A percentile compares a stretch with the other conserved stretches of the same genome.
Conservation (phyloP, 1,139 yeast species). For the Pichia sp. region DNA sequence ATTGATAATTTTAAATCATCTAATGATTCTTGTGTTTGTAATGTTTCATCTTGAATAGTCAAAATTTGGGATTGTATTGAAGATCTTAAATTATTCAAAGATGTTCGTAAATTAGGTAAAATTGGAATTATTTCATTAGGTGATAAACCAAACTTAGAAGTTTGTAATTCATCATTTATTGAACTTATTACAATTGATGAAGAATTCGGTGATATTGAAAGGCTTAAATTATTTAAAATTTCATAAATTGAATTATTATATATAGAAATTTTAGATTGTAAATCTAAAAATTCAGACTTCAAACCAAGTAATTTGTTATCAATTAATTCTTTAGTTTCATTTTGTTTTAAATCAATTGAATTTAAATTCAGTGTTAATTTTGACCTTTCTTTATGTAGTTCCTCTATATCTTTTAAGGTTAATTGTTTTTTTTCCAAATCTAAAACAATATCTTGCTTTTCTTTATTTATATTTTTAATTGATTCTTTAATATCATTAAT, state of each 20-base stretch:
- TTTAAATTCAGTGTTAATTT: conserved; percentile 54
- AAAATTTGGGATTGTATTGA: conserved; percentile 26
- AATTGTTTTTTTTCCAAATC: conserved; percentile 51
- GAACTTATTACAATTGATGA: conserved; percentile 20
- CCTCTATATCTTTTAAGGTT: conserved; percentile 56
- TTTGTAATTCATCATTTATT: conserved; percentile 21
- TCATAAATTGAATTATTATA: conserved; percentile 26
- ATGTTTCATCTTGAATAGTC: conserved; percentile 48
- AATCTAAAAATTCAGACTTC: conserved; percentile 21
- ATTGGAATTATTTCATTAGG: conserved; percentile 32
- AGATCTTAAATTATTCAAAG: conserved; percentile 33
- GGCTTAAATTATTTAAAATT: conserved; percentile 17
- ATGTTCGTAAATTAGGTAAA: conserved; percentile 18
- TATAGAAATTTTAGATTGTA: conserved; percentile 11
- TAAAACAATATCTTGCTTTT: conserved; percentile 41
- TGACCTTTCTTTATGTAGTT: conserved; percentile 56
- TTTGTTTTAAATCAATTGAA: conserved; percentile 38
- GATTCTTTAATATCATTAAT: conserved; percentile 42
- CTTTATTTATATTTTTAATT: conserved; percentile 38
- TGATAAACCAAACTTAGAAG: conserved; percentile 34
- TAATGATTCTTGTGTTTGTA: conserved; percentile 52
- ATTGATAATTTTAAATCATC: conserved; percentile 52
- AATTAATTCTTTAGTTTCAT: conserved; percentile 33
- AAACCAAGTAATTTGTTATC: conserved; percentile 44
- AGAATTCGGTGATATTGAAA: conserved; percentile 14